Base-by-base conservation (phyloP, 2,329 filamentous ascomycete genomes). In the Exutisphaerella laricina region DNA sequence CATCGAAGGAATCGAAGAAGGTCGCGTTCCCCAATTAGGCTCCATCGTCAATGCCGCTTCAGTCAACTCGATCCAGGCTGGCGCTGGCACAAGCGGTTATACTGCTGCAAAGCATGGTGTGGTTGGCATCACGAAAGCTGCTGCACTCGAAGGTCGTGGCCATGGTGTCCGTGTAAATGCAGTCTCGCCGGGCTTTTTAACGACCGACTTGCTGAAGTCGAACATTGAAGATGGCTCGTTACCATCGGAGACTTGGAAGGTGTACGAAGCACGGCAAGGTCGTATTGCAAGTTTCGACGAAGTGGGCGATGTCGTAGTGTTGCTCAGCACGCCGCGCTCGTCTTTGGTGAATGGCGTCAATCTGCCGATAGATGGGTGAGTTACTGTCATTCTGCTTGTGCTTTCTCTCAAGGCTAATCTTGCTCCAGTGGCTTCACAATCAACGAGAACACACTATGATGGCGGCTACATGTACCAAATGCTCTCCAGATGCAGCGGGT, bases 21-120 rank as follows among this genome's bases (percentile, higher is more conserved):
- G 55, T 4, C 46, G 54, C 5, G 46, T 55, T 1, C 48, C 51
- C 8, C 55, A 58, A 29, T 46, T 48, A 32, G 61, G 62, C 9
- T 63, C 61, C 1, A 66, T 70, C 43, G 56, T 70, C 28, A 70
- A 69, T 41, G 65, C 65, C 29, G 57, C 65, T 4, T 67, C 64
- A 1, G 59, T 67, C 43, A 66, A 63, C 29, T 62, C 62, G 4
- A 51, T 64, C 43, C 53, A 56, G 45, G 48, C 62, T 4, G 56
- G 62, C 16, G 57, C 61, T 0, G 63, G 61, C 17, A 65, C 65
- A 48, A 56, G 54, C 0, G 63, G 64, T 2, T 69, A 69, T 41
- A 64, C 59, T 0, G 51, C 59, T 2, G 51, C 61, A 7, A 71
- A 71, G 50, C 67, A 70, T 50, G 68, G 62, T 2, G 44, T 70